These are phyloP conservation scores for Chlamydomonas schloesseri DNA, from an alignment of 139 green algal species.

Conservation along the genomic window DNA sequence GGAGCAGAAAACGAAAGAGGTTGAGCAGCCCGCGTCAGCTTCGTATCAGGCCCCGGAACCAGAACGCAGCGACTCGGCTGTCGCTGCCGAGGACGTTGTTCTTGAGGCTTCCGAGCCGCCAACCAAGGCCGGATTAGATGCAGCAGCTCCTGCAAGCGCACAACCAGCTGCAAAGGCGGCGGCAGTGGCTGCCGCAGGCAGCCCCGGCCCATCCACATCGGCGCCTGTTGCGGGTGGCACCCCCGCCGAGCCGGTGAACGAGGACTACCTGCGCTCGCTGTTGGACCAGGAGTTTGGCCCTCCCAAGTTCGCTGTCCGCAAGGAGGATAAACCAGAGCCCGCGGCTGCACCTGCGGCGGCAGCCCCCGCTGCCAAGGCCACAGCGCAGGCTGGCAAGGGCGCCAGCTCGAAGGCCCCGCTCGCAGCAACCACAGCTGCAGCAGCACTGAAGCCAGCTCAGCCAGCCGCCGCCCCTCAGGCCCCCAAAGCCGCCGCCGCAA, in stretches of 20 bases:
- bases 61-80: not conserved
- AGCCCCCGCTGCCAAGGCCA: not conserved
- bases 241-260: not conserved
- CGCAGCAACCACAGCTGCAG: not conserved
- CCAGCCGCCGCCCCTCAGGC: too few relatives aligned
- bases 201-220: not conserved
- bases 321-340: not conserved
- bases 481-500: too few relatives aligned
- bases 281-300: constrained; percentile 48
- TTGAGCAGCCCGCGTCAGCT: not conserved
- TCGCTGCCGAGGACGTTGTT: not conserved
- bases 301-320: constrained; percentile 47
- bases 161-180: too few relatives aligned
- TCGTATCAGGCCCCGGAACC: not conserved
- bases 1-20: not conserved
- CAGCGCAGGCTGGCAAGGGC: too few relatives aligned
- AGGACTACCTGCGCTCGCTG: constrained; percentile 38
- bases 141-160: not conserved
- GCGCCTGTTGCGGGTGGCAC: not conserved
- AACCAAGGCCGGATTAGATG: not conserved
- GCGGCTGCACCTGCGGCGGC: not conserved
- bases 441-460: not conserved
- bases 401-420: too few relatives aligned
- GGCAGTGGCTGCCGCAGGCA: not conserved
- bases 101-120: not conserved